phyloP scores from a whole-genome alignment of 139 green algal species.

The Gonium pectorale region DNA sequence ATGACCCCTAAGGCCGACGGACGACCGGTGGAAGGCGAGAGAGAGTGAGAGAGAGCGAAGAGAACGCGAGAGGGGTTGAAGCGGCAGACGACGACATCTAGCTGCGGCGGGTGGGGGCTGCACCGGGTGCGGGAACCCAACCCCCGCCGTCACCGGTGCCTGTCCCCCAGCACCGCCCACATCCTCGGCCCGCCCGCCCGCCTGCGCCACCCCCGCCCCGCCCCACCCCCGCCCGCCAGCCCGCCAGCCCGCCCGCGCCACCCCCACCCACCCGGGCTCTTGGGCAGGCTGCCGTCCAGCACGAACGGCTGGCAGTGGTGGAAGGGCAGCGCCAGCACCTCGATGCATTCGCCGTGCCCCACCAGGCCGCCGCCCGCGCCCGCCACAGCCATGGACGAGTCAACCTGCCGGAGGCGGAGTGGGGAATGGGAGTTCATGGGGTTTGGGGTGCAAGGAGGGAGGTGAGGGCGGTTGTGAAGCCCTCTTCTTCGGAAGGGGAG shows the following conservation, averaged over 20 bases:
- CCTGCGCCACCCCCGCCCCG: too few species aligned
- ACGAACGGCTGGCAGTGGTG: conserved; percentile 66
- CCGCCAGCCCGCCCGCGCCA: too few species aligned
- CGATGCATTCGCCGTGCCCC: conserved; percentile 84
- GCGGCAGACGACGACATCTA: too few species aligned
- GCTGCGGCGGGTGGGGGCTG: too few species aligned
- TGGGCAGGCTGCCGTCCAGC: conserved; percentile 67
- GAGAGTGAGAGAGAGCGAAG: too few species aligned
- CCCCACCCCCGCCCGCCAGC: too few species aligned
- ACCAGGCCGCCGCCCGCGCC: conserved; percentile 66
- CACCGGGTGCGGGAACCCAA: too few species aligned
- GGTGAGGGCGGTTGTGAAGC: too few species aligned
- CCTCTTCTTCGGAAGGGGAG: too few species aligned
- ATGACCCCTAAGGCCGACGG: background rate
- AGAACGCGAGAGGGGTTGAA: background rate
- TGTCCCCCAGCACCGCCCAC: background rate
- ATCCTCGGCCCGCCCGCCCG: background rate
- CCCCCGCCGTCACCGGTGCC: too few species aligned
- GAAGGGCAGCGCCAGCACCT: conserved; percentile 87
- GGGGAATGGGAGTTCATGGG: too few species aligned
- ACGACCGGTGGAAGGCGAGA: background rate
- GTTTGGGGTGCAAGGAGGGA: too few species aligned
- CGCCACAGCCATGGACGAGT: conserved; percentile 67
- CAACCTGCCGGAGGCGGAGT: conserved; percentile 61
- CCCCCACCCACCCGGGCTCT: conserved; percentile 63